phyloP scores from a whole-genome alignment of 83 land plant species.

The Thuja plicata region DNA sequence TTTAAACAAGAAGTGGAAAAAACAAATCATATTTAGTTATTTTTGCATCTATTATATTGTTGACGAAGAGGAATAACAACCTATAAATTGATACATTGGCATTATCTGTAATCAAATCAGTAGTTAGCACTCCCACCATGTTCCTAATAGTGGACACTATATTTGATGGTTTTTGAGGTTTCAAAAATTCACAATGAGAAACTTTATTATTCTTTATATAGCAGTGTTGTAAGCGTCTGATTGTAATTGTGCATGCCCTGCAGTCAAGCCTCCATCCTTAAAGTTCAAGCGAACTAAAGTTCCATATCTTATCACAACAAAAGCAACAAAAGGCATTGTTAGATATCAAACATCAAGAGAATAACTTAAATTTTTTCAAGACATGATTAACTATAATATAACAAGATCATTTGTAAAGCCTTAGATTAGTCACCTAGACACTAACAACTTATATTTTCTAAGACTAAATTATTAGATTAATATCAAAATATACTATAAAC shows the following conservation, averaged over 20 bases:
- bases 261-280: slow-evolving; percentile 41
- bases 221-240: slow-evolving; percentile 73
- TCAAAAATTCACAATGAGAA: slow-evolving; percentile 69
- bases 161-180: slow-evolving; percentile 43
- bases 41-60: no score
- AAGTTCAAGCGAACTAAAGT: slow-evolving; percentile 68
- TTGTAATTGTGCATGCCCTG: slow-evolving; percentile 65
- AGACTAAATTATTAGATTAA: no score
- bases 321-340: slow-evolving; percentile 18
- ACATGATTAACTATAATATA: no score
- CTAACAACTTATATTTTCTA: no score
- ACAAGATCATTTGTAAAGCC: no score
- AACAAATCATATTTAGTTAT: no score
- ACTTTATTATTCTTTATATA: slow-evolving; percentile 35
- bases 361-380: no score
- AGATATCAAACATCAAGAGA: not conserved
- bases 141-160: slow-evolving; percentile 29
- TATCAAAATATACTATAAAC: no score
- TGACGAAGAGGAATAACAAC: not conserved
- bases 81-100: slow-evolving; percentile 32
- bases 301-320: slow-evolving; percentile 66
- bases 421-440: no score
- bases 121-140: slow-evolving; percentile 59
- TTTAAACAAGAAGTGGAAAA: no score
- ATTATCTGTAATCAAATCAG: slow-evolving; percentile 68